Conservation (phyloP, 2,329 filamentous ascomycete genomes). For the Alternaria brassicicola region DNA sequence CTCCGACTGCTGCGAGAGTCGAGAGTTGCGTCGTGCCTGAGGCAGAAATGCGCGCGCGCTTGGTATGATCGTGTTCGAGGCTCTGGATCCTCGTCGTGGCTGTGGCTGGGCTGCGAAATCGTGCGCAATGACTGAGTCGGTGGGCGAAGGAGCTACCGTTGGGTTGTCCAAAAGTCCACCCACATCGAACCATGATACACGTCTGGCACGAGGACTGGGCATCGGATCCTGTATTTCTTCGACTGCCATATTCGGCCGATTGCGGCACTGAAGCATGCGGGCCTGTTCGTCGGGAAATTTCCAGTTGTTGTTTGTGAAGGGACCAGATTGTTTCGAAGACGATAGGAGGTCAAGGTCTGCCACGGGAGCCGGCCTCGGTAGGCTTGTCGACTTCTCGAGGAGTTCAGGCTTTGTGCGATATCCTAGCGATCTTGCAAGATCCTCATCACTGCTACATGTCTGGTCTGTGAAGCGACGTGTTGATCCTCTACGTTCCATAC, state of each 20-base stretch:
- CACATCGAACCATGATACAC: constrained; percentile 84
- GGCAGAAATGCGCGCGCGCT: constrained; percentile 35
- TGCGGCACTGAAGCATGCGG: constrained; percentile 23
- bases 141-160: constrained; percentile 36
- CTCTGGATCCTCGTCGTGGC: constrained; percentile 39
- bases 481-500: constrained; percentile 63
- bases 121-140: constrained; percentile 47
- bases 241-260: constrained; percentile 30
- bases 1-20: constrained; percentile 44
- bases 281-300: constrained; percentile 38
- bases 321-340: constrained; percentile 25
- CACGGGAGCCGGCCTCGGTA: constrained; percentile 49
- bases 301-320: constrained; percentile 42
- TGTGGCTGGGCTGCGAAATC: constrained; percentile 50
- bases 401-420: constrained; percentile 66
- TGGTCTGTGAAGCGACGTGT: constrained; percentile 67
- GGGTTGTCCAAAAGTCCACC: constrained; percentile 72
- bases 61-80: constrained; percentile 32
- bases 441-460: constrained; percentile 88
- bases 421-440: constrained; percentile 81
- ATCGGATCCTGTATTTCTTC: constrained; percentile 42
- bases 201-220: constrained; percentile 52
- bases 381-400: constrained; percentile 49
- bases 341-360: constrained; percentile 37
- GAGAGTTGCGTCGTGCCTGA: constrained; percentile 38